Percentiles rank a stretch among this genome's conserved stretches.
phyloP scores from a whole-genome alignment of 352 stramenopile genomes.

The Globisporangium spiculum region DNA sequence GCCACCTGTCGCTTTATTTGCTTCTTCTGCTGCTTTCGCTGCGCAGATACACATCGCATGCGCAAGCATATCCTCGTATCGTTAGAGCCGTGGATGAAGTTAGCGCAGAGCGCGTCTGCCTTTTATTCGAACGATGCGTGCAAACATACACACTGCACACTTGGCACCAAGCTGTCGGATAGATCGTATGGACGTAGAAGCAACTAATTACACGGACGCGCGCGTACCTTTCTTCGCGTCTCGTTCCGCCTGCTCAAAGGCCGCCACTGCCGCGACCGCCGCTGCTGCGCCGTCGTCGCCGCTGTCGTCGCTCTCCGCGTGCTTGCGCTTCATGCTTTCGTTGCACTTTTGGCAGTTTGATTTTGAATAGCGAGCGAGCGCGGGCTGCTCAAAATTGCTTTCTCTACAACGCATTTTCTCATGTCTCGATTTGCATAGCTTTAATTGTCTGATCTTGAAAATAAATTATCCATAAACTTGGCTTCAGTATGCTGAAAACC shows the following conservation, averaged over 20 bases:
- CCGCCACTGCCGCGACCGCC: neutral
- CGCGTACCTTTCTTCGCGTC: neutral
- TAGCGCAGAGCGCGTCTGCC: neutral
- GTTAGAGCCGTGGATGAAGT: neutral
- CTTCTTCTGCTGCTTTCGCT: neutral
- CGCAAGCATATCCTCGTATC: neutral
- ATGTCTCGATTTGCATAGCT: no score
- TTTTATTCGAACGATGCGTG: neutral
- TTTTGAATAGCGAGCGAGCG: neutral
- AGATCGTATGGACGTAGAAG: neutral
- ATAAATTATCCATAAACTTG: no score
- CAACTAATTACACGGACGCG: neutral
- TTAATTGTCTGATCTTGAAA: no score
- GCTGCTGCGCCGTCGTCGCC: neutral
- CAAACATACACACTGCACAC: neutral
- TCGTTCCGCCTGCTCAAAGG: conserved; percentile 5
- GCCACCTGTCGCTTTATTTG: neutral
- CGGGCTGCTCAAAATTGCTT: no score
- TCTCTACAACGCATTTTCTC: no score
- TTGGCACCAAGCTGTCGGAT: neutral
- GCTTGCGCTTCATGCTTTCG: conserved; percentile 27
- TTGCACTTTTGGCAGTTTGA: conserved; percentile 1
- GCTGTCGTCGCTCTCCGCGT: conserved; percentile 5
- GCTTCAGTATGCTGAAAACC: no score
- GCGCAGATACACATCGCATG: neutral